Evolutionary conservation across 805 yeast species (phyloP).

Genomic region (Candida mattraensis): DNA sequence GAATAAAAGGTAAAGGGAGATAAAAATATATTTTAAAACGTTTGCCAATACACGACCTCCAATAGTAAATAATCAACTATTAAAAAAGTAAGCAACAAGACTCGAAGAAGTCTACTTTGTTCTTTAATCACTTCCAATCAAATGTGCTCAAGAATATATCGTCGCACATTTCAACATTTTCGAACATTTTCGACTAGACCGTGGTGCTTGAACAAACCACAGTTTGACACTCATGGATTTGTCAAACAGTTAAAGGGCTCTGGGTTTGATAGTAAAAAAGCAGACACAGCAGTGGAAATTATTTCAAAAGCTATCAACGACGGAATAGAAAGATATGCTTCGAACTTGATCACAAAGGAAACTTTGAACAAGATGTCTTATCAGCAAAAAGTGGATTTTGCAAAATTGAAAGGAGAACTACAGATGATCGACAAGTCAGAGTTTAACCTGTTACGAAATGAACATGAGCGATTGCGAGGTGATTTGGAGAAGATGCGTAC

Average conservation of each 20-base stretch:
- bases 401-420: conserved; percentile 88
- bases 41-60: no score
- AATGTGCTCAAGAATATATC: no score
- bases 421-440: conserved; percentile 87
- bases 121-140: no score
- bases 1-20: no score
- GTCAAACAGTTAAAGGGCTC: conserved; percentile 58
- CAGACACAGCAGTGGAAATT: conserved; percentile 74
- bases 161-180: no score
- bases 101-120: no score
- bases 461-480: conserved; percentile 79
- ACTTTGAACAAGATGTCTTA: conserved; percentile 81
- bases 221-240: conserved; percentile 77
- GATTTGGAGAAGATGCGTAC: conserved; percentile 87
- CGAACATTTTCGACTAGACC: conserved; percentile 4
- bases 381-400: conserved; percentile 95
- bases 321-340: conserved; percentile 72
- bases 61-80: no score
- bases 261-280: conserved; percentile 75
- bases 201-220: conserved; percentile 21
- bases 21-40: no score
- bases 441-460: conserved; percentile 75
- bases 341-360: conserved; percentile 82
- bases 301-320: conserved; percentile 76
- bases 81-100: no score